Evolutionary conservation across 2,329 filamentous ascomycete genomes (phyloP).

Genomic region (Lachnellula cervina): DNA sequence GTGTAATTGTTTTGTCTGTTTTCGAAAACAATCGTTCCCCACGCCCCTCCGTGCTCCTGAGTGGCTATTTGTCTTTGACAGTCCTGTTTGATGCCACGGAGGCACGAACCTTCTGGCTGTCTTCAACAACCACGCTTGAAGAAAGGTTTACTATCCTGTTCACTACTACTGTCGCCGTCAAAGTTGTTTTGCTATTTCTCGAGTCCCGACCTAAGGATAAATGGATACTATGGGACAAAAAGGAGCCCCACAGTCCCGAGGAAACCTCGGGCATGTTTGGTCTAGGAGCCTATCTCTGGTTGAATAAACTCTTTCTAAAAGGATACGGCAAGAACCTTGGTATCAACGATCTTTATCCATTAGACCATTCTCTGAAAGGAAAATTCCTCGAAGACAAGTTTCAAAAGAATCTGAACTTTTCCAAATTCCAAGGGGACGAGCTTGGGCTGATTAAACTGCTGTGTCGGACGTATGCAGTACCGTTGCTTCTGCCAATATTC

Average conservation of each 20-base stretch:
- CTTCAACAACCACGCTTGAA: not conserved
- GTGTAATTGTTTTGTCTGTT: not conserved
- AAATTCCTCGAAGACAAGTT: not conserved
- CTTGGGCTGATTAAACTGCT: slow-evolving; percentile 23
- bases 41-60: slow-evolving; percentile 12
- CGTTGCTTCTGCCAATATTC: slow-evolving; percentile 14
- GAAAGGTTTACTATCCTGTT: slow-evolving; percentile 3
- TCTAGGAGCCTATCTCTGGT: slow-evolving; percentile 31
- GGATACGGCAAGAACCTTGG: slow-evolving; percentile 30
- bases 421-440: slow-evolving; percentile 9
- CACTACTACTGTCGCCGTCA: slow-evolving; percentile 9
- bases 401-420: slow-evolving; percentile 7
- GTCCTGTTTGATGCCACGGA: slow-evolving; percentile 9
- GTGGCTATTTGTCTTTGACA: slow-evolving; percentile 8
- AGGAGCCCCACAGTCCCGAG: slow-evolving; percentile 10
- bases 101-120: slow-evolving; percentile 11
- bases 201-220: slow-evolving; percentile 16
- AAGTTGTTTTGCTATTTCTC: slow-evolving; percentile 11
- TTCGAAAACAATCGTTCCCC: slow-evolving; percentile 12
- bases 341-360: slow-evolving; percentile 24
- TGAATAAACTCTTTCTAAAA: slow-evolving; percentile 29
- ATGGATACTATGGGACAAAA: slow-evolving; percentile 7
- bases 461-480: slow-evolving; percentile 20
- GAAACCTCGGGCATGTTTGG: slow-evolving; percentile 31
- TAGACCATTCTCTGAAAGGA: not conserved